A percentile compares a stretch with the other conserved stretches of the same genome.
Conservation (phyloP, 441 rosid genomes). For the Adansonia rubrostipa region DNA sequence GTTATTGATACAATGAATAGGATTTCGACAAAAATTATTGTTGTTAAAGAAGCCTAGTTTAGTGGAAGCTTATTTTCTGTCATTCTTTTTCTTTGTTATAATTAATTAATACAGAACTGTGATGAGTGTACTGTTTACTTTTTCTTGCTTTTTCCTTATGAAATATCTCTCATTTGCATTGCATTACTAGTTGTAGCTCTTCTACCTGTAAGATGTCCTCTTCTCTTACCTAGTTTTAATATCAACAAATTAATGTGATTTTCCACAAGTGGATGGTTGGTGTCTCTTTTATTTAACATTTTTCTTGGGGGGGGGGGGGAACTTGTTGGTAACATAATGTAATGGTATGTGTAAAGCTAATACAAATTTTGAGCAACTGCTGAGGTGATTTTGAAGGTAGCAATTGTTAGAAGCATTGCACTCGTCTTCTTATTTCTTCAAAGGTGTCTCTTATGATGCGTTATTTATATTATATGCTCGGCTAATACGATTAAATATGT, state of each 20-base stretch:
- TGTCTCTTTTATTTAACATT: background rate
- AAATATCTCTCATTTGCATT: slow-evolving; percentile 1
- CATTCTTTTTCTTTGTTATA: slow-evolving; percentile 1
- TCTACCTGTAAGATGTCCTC: background rate
- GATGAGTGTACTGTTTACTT: background rate
- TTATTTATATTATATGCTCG: slow-evolving; percentile 13
- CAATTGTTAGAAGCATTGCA: slow-evolving; percentile 9
- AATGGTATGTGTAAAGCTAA: background rate
- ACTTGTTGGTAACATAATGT: slow-evolving; percentile 6
- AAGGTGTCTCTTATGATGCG: slow-evolving; percentile 7
- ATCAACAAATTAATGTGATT: slow-evolving; percentile 3
- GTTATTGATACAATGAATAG: slow-evolving; percentile 11
- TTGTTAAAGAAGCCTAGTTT: background rate
- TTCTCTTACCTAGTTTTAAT: background rate
- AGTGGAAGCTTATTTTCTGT: slow-evolving; percentile 5
- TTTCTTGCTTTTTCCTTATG: background rate
- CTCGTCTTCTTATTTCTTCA: background rate
- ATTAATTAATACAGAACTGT: background rate
- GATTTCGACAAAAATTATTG: background rate
- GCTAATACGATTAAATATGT: background rate
- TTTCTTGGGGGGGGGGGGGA: background rate
- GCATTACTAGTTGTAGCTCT: background rate
- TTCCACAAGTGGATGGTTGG: background rate
- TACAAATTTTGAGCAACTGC: background rate
- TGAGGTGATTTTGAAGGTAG: background rate